Percentiles rank a stretch among this genome's conserved stretches.
Evolutionary conservation across 306 rosid species (phyloP).

Genomic region (Elaeagnus macrophylla): DNA sequence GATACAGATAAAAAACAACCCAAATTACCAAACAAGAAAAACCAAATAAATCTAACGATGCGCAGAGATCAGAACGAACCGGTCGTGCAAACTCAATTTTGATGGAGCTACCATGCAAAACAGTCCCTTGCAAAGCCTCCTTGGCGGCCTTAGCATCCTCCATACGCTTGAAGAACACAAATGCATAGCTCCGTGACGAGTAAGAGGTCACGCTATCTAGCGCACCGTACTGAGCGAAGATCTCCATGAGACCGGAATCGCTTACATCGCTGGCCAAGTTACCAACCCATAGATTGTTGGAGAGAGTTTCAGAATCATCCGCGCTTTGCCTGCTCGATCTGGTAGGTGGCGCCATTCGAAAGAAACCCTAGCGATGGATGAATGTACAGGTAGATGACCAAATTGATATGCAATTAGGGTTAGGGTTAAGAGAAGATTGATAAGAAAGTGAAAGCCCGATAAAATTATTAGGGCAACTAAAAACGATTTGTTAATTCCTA

Average conservation of each 20-base stretch:
- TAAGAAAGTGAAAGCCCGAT: not conserved
- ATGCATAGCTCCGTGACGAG: constrained; percentile 76
- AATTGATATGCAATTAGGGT: not conserved
- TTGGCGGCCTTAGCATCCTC: constrained; percentile 93
- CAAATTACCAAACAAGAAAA: not conserved
- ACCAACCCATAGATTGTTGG: constrained; percentile 91
- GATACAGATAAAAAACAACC: constrained; percentile 20
- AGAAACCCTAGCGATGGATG: constrained; percentile 5
- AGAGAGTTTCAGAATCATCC: constrained; percentile 43
- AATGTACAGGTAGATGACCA: not conserved
- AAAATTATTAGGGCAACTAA: too few species aligned
- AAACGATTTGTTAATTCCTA: too few species aligned
- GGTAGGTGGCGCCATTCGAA: constrained; percentile 52
- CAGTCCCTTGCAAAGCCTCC: constrained; percentile 57
- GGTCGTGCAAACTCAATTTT: constrained; percentile 94
- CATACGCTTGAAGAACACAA: constrained; percentile 66
- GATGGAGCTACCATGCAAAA: constrained; percentile 47
- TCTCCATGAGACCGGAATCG: constrained; percentile 69
- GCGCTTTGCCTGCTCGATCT: constrained; percentile 32
- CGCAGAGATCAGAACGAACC: constrained; percentile 73
- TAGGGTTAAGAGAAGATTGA: not conserved
- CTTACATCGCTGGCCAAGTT: constrained; percentile 65
- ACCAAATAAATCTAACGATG: constrained; percentile 27
- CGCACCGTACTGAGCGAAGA: constrained; percentile 72
- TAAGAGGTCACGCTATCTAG: constrained; percentile 77